phyloP scores from a whole-genome alignment of 2,329 filamentous ascomycete species.

The Venturia asperata region DNA sequence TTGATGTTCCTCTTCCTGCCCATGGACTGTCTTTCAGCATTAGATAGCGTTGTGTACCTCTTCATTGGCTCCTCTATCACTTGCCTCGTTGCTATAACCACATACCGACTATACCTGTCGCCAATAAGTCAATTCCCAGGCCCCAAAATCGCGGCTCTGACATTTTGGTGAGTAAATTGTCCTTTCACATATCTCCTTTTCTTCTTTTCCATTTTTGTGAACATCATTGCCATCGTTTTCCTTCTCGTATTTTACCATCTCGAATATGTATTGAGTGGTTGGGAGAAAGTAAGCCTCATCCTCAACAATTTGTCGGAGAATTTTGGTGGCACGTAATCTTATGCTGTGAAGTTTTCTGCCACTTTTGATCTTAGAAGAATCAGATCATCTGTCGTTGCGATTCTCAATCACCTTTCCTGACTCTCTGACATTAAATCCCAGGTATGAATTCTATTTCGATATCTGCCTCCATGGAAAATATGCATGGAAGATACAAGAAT shows the following conservation, averaged over 20 bases:
- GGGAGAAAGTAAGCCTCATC: not conserved
- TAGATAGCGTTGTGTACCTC: not conserved
- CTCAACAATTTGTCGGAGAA: not conserved
- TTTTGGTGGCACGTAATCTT: no score
- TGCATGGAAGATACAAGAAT: slow-evolving; percentile 17
- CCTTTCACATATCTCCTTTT: not conserved
- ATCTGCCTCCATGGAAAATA: slow-evolving; percentile 20
- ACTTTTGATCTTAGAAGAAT: no score
- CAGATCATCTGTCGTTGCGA: not conserved
- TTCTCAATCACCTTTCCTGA: not conserved
- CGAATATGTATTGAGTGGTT: not conserved
- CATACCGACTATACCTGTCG: slow-evolving; percentile 14
- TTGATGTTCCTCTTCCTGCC: not conserved
- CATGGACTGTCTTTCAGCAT: not conserved
- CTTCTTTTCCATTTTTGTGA: not conserved
- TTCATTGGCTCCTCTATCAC: slow-evolving; percentile 1
- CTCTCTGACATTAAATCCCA: not conserved
- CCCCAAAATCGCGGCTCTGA: slow-evolving; percentile 18
- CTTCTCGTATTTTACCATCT: no score
- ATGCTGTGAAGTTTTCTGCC: no score
- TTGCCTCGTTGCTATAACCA: not conserved
- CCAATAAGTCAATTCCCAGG: slow-evolving; percentile 19
- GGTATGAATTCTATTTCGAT: slow-evolving; percentile 22
- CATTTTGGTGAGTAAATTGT: slow-evolving; percentile 14
- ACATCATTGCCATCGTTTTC: not conserved